These are phyloP conservation scores for Coemansia sp. DNA, from an alignment of 192 early-diverging fungal species.

Conservation along the genomic window DNA sequence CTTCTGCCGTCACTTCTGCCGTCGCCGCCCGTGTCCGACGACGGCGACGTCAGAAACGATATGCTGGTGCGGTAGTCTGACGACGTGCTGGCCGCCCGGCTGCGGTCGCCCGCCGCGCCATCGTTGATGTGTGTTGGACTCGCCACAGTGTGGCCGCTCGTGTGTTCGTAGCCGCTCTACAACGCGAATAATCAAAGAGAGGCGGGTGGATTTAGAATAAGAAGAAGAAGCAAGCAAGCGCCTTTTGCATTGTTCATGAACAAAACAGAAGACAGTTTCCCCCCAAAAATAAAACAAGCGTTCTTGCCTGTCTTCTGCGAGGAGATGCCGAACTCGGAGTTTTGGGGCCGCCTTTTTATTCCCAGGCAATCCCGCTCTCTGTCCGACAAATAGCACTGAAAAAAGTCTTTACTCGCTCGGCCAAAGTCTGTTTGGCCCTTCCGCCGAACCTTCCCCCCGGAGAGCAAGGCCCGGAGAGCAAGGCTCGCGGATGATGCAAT, in stretches of 20 bases:
- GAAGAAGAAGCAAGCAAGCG: not conserved
- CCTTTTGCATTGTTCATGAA: not conserved
- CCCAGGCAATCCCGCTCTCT: too few relatives aligned
- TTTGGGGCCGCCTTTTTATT: too few relatives aligned
- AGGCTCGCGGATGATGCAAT: too few relatives aligned
- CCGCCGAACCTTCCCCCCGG: too few relatives aligned
- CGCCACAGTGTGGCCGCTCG: slow-evolving; percentile 5
- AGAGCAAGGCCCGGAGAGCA: too few relatives aligned
- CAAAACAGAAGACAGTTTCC: not conserved
- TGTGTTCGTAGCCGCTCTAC: slow-evolving; percentile 21
- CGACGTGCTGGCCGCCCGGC: not conserved
- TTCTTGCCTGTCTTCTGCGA: not conserved
- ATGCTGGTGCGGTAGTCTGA: slow-evolving; percentile 48
- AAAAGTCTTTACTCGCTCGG: too few relatives aligned
- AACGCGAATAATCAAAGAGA: not conserved
- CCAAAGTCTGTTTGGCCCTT: too few relatives aligned
- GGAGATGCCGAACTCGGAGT: slow-evolving; percentile 1
- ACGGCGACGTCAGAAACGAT: slow-evolving; percentile 45
- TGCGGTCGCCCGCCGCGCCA: not conserved
- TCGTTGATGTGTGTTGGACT: slow-evolving; percentile 1
- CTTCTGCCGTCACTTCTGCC: slow-evolving; percentile 25
- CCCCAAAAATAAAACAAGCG: not conserved
- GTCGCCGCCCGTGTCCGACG: slow-evolving; percentile 17
- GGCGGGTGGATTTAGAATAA: not conserved
- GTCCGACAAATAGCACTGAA: too few relatives aligned